Percentiles rank a stretch among this genome's conserved stretches.
phyloP scores from a whole-genome alignment of 495 filamentous ascomycete genomes.

The Oidiodendron maius region DNA sequence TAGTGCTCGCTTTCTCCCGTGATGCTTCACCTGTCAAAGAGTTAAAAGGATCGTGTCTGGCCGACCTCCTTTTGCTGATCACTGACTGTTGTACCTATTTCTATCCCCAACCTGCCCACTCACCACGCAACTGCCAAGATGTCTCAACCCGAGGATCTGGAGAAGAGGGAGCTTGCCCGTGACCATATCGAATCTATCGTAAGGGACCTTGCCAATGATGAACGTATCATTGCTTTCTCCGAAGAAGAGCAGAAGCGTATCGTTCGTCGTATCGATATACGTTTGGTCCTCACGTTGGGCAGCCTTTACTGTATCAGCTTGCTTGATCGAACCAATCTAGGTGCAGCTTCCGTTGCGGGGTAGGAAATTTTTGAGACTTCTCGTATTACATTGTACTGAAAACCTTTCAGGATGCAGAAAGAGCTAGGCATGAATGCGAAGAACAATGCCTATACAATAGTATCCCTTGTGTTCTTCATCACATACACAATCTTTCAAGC shows the following conservation, averaged over 20 bases:
- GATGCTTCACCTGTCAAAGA: no score
- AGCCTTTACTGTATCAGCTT: constrained; percentile 59
- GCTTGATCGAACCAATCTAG: constrained; percentile 66
- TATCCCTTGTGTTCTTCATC: constrained; percentile 61
- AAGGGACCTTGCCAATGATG: no score
- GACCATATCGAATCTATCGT: no score
- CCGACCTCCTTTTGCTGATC: no score
- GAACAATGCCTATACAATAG: constrained; percentile 29
- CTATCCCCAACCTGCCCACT: background rate
- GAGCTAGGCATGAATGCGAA: constrained; percentile 42
- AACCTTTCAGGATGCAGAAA: constrained; percentile 32
- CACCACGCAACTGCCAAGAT: background rate
- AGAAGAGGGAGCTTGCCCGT: background rate
- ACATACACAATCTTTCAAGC: constrained; percentile 61
- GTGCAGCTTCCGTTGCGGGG: constrained; percentile 55
- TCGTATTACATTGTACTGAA: background rate
- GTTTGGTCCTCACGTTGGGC: constrained; percentile 58
- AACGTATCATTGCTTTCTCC: constrained; percentile 21
- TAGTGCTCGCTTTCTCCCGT: no score
- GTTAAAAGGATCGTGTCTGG: no score
- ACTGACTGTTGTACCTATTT: no score
- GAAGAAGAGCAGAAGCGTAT: constrained; percentile 35
- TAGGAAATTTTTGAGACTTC: constrained; percentile 1
- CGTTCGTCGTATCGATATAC: constrained; percentile 54
- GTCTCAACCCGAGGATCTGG: background rate